Evolutionary conservation across 441 rosid genomes (phyloP), one percentile per base, ranked within the genome.

Genomic region (California macrophylla): DNA sequence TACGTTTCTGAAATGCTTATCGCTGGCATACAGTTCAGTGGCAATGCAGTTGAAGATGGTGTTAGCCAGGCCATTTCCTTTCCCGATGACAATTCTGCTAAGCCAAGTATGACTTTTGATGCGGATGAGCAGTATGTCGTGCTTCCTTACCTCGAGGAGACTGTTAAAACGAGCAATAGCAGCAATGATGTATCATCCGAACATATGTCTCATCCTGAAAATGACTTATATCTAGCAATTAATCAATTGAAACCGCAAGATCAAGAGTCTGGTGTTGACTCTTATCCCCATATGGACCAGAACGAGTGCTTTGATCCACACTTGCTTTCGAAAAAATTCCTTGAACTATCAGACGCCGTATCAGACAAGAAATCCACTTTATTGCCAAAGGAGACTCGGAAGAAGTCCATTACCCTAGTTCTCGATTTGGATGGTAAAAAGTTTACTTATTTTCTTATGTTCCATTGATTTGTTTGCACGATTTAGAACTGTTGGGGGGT

Each of bases 341-440:
- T 97, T 0, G 85, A 78, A 61, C 71, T 92, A 82, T 86, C 98
- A 38, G 82, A 97, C 3, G 91, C 92, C 67, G 88, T 92, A 82
- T 86, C 98, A 38, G 81, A 97, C 3, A 90, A 90, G 67, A 89
- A 97, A 69, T 93, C 86, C 3, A 73, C 84, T 72, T 81, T 95
- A 75, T 87, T 95, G 54, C 99, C 97, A 36, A 92, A 85, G 81
- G 97, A 88, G 83, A 95, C 99, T 18, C 88, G 99, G 72, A 90
- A 97, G 81, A 92, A 98, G 64, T 84, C 89, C 63, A 89, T 87
- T 47, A 87, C 99, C 67, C 96, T 95, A 30, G 99, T 95, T 76
- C 79, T 95, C 72, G 99, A 95, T 77, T 87, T 95, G 74, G 99
- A 95, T 68, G 99, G 99, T 90, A 79, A 82, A 38, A 74, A 18